These are phyloP conservation scores for Mucor ambiguus DNA, from an alignment of 371 early-diverging fungal genomes.

Conservation along the genomic window DNA sequence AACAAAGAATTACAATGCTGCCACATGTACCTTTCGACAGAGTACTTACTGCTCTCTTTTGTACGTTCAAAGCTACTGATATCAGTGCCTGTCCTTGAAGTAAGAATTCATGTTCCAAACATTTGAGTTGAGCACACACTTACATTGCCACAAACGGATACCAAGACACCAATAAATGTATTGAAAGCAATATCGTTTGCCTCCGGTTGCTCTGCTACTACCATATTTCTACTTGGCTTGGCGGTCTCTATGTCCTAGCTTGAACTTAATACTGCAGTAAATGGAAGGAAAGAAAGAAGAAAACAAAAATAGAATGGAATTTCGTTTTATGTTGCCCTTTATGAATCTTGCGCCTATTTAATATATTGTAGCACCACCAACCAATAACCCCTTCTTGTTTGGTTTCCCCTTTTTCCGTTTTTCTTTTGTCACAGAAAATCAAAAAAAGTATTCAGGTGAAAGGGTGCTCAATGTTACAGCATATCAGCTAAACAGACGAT, in stretches of 20 bases:
- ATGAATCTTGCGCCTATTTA: background rate
- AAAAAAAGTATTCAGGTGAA: background rate
- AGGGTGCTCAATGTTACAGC: background rate
- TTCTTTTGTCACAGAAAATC: background rate
- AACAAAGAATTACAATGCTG: background rate
- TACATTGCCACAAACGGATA: constrained; percentile 68
- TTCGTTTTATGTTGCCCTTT: background rate
- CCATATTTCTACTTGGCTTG: background rate
- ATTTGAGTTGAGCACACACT: constrained; percentile 10
- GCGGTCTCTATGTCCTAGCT: background rate
- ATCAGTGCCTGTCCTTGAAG: constrained; percentile 55
- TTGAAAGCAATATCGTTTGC: constrained; percentile 29
- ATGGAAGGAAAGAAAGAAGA: background rate
- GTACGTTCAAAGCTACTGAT: constrained; percentile 70
- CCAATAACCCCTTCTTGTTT: background rate
- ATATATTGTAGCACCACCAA: constrained; percentile 1
- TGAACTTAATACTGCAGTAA: background rate
- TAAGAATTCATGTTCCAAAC: background rate
- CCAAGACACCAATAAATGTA: constrained; percentile 65
- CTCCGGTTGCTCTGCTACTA: constrained; percentile 7
- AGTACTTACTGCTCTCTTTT: constrained; percentile 66
- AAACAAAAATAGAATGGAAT: background rate
- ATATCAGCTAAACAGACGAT: background rate
- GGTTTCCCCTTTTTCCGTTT: background rate
- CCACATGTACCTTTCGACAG: background rate